Base-by-base conservation (phyloP, 2,329 filamentous ascomycete genomes). In the Hypoxylon sp. region DNA sequence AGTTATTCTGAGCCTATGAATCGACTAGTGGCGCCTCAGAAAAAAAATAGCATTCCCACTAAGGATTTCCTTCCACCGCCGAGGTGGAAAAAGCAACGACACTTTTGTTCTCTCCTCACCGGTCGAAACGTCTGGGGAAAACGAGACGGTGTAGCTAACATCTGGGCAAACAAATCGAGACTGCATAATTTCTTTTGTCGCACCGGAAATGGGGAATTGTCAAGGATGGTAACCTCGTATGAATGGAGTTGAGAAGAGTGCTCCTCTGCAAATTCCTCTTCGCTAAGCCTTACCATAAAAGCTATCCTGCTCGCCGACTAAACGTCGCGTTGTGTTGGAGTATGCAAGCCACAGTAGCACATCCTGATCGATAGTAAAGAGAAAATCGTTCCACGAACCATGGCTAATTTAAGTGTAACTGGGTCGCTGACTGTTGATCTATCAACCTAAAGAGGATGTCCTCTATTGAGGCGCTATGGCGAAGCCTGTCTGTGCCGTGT, bases 331-430 rank as follows among this genome's bases (percentile, higher is more conserved):
- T 19, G 41, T 55, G 62, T 66, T 62, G 53, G 50, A 27, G 30
- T 25, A 53, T 61, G 65, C 66, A 70, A 67, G 68, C 68, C 68
- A 70, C 68, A 60, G 56, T 63, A 54, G 57, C 48, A 67, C 61
- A 61, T 30, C 27, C 34, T 67, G 59, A 39, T 61, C 53, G 46
- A 65, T 55, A 61, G 37, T 48, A 19, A 45, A 37, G 16, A 45
- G 56, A 14, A n/a, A n/a, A 41, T 52, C 21, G 61, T 65, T 63
- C 48, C 57, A 67, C 61, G 46, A 60, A 32, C 55, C n/a, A 29
- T 27, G 43, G 29, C 55, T 47, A 41, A 59, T 57, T n/a, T 52
- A 56, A 39, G 69, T 73, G 70, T 66, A 48, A 74, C 72, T n/a
- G 37, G 60, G 30, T 29, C 60, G 61, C 39, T 37, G 52, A 37